phyloP scores from a whole-genome alignment of 1,284 basidiomycete genomes.

The Cryptococcus neoformans region DNA sequence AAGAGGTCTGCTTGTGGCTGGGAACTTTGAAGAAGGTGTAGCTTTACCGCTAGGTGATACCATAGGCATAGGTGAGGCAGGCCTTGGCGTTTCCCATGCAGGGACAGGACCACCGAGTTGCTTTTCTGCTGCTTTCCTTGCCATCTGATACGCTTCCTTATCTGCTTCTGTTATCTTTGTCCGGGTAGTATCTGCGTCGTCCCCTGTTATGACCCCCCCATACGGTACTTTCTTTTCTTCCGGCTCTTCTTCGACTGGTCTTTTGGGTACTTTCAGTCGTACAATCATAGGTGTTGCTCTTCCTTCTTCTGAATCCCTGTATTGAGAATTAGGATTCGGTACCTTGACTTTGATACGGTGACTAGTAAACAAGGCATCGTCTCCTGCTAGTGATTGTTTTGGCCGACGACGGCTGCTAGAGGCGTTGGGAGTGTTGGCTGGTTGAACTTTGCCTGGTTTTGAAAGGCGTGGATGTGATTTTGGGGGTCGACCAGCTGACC shows the following conservation, averaged over 20 bases:
- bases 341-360: constrained; percentile 23
- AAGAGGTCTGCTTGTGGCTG: constrained; percentile 34
- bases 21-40: constrained; percentile 22
- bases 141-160: constrained; percentile 71
- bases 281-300: constrained; percentile 24
- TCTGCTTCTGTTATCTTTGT: constrained; percentile 68
- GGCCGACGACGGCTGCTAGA: background rate
- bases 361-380: constrained; percentile 11
- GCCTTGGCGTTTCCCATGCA: constrained; percentile 22
- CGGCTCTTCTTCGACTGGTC: constrained; percentile 34
- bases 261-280: constrained; percentile 29
- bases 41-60: constrained; percentile 9
- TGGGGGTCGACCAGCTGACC: background rate
- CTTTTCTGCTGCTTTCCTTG: constrained; percentile 65
- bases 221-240: constrained; percentile 58
- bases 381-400: background rate
- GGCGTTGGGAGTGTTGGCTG: background rate
- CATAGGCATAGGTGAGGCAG: constrained; percentile 15
- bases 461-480: constrained; percentile 1
- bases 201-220: constrained; percentile 68
- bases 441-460: constrained; percentile 19
- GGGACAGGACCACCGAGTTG: constrained; percentile 37
- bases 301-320: constrained; percentile 6
- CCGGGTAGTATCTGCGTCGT: constrained; percentile 71
- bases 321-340: constrained; percentile 8